phyloP scores from a whole-genome alignment of 805 yeast species.

The Saccharomycopsis fodiens region DNA sequence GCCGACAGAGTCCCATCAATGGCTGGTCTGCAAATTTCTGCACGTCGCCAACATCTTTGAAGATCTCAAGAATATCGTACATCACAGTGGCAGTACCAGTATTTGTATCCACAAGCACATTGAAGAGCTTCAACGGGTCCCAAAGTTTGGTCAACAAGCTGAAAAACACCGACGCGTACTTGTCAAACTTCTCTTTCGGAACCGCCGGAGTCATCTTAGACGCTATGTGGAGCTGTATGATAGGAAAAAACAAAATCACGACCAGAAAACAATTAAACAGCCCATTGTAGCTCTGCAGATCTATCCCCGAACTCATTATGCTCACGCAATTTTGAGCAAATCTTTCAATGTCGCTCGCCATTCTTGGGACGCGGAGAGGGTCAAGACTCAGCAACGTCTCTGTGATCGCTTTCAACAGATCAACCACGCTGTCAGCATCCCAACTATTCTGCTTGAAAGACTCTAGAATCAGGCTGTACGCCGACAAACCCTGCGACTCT shows the following conservation, averaged over 20 bases:
- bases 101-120: conserved; percentile 8
- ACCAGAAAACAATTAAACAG: conserved; percentile 6
- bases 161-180: conserved; percentile 2
- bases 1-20: background rate
- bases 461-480: conserved; percentile 8
- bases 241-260: conserved; percentile 18
- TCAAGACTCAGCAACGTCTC: conserved; percentile 3
- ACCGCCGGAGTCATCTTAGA: background rate
- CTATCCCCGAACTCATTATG: background rate
- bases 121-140: conserved; percentile 12
- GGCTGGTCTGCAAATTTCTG: background rate
- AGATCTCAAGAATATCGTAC: conserved; percentile 10
- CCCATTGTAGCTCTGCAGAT: background rate
- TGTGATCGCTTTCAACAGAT: conserved; percentile 7
- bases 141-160: conserved; percentile 7
- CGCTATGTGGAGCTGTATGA: conserved; percentile 14
- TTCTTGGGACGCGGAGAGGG: background rate
- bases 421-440: conserved; percentile 4
- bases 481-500: conserved; percentile 5
- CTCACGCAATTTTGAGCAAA: conserved; percentile 13
- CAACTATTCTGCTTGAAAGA: conserved; percentile 2
- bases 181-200: background rate
- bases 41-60: background rate
- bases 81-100: conserved; percentile 8
- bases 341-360: conserved; percentile 7